Evolutionary conservation across 192 early-diverging fungal genomes (phyloP), one percentile per base, ranked within the genome.

Genomic region (Backusella mclennaniae): DNA sequence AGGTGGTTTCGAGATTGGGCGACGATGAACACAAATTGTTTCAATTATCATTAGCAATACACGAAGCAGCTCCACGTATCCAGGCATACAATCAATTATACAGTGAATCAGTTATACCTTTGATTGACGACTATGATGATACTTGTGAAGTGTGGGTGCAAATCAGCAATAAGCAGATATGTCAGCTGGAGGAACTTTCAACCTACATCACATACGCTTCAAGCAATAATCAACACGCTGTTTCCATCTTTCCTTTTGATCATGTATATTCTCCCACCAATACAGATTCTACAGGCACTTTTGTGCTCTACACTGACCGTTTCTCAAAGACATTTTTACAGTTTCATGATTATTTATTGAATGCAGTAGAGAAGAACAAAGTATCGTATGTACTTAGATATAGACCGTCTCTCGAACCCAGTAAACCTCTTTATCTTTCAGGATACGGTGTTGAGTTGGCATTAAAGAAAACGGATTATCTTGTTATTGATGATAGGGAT

Each of bases 401-500:
- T 66, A 85, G 88, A 56, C 23, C 70, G 2, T 29, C 68, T 35
- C 66, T 29, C 26, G 66, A 31, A 11, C 67, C 52, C 2, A 46
- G n/a, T 46, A 49, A 44, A 1, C 82, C 78, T 17, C 75, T 96
- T 26, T 77, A 85, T 12, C 82, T 99, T 33, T 81, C 91, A 12
- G 98, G 98, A 72, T 99, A 97, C 73, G 96, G 96, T 2, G 95
- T 96, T 9, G 96, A 96, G 80, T 86, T 99, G 44, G 93, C 90
- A 14, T 76, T 99, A n/a, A 99, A 99, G 84, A 98, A 90, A 69
- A 96, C 95, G 8, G 98, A 99, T 79, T 99, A 99, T 85, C 93
- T 95, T 81, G 96, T 96, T 21, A 92, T 93, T 46, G 98, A 99
- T 76, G 98, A 99, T 82, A 91, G 97, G 26, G 87, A 92, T 53